These are phyloP conservation scores for Gossypium lobatum DNA, from an alignment of 441 rosid species.

Conservation along the genomic window DNA sequence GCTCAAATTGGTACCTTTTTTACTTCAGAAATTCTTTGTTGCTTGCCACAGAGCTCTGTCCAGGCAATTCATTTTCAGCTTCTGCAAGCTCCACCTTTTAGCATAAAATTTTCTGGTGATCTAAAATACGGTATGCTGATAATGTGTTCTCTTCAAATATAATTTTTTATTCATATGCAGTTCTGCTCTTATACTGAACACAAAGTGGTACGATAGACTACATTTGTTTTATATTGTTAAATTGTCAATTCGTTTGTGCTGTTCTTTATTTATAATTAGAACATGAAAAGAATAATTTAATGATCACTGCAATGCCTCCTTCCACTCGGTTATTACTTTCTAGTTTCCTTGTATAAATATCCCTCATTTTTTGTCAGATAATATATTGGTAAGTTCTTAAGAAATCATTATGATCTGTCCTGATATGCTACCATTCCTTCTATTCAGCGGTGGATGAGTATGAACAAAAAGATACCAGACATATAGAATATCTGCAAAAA, in stretches of 20 bases:
- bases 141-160: neutral
- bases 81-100: conserved; percentile 68
- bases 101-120: conserved; percentile 74
- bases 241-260: neutral
- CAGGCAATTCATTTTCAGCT: conserved; percentile 85
- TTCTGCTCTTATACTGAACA: conserved; percentile 8
- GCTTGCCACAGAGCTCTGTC: conserved; percentile 51
- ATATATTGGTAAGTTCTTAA: conserved; percentile 3
- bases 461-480: conserved; percentile 29
- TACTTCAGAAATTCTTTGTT: conserved; percentile 1
- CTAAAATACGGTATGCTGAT: conserved; percentile 66
- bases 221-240: neutral
- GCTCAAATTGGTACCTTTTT: neutral
- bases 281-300: neutral
- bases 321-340: neutral
- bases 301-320: conserved; percentile 3
- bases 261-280: neutral
- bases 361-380: neutral
- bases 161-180: neutral
- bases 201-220: conserved; percentile 6
- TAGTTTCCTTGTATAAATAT: neutral
- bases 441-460: conserved; percentile 46
- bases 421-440: conserved; percentile 11
- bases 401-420: neutral
- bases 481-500: conserved; percentile 47